Conservation (phyloP, 495 filamentous ascomycete genomes). For the Pseudoneurospora amorphoporcata region DNA sequence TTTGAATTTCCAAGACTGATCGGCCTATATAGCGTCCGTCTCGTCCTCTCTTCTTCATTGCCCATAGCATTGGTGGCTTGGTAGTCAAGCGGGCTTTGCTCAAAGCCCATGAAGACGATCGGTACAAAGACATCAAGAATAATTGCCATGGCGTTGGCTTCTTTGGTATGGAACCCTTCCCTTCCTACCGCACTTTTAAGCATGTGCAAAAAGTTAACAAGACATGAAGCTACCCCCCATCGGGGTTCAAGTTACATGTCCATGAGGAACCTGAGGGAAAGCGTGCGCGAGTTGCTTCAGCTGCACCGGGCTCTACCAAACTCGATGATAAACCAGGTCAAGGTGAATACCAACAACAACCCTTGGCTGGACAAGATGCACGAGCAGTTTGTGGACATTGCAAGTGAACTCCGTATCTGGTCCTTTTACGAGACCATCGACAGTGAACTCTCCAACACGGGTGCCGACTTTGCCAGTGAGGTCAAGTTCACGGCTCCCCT, state of each 20-base stretch:
- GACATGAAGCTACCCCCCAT: slow-evolving; percentile 43
- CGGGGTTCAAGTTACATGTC: slow-evolving; percentile 57
- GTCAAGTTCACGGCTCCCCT: slow-evolving; percentile 46
- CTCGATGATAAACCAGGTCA: slow-evolving; percentile 39
- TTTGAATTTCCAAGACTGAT: not conserved
- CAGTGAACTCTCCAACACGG: slow-evolving; percentile 41
- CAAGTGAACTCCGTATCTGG: slow-evolving; percentile 56
- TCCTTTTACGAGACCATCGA: slow-evolving; percentile 57
- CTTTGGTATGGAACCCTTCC: slow-evolving; percentile 30
- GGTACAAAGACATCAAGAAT: slow-evolving; percentile 33
- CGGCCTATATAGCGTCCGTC: slow-evolving; percentile 8
- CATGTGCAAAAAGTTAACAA: slow-evolving; percentile 3
- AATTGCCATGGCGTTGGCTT: slow-evolving; percentile 55
- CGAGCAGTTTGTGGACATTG: slow-evolving; percentile 47
- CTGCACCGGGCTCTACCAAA: slow-evolving; percentile 43
- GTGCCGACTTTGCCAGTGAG: slow-evolving; percentile 13
- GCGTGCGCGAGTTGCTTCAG: slow-evolving; percentile 44
- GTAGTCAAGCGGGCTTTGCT: slow-evolving; percentile 50
- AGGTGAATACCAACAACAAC: slow-evolving; percentile 29
- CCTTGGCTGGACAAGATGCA: slow-evolving; percentile 38
- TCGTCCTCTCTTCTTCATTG: slow-evolving; percentile 53
- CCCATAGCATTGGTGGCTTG: slow-evolving; percentile 55
- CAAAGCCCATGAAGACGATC: slow-evolving; percentile 31
- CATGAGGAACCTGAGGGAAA: slow-evolving; percentile 42
- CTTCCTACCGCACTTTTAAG: not conserved